Base-by-base conservation (phyloP, 805 yeast species). In the Yamadazyma laniorum region DNA sequence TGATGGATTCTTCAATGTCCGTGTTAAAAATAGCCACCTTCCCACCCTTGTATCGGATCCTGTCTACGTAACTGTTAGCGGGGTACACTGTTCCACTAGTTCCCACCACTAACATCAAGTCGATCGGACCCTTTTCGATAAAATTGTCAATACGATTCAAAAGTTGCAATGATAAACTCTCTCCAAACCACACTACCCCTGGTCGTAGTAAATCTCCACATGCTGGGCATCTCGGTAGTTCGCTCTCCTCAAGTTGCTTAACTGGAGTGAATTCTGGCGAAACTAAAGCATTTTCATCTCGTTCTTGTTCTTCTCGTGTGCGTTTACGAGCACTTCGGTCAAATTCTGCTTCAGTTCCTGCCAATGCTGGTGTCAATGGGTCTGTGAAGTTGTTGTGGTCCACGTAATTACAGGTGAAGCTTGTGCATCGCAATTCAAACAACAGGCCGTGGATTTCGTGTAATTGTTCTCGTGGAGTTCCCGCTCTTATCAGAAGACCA, bases 151-250 rank as follows among this genome's bases (percentile, higher is more conserved):
- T 87, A 29, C 63, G 63, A 43, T 79, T 81, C 40, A 89, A 74
- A 9, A 71, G 73, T 33, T 62, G 62, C 38, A 85, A 58, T 0
- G 95, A 87, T 31, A 89, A 63, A 12, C 88, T 73, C 59, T 89
- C 97, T n/a, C 96, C 96, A 61, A 84, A 87, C 96, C 96, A 89
- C 5, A 88, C 90, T 3, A 89, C 95, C 0, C 93, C 95, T 0
- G 97, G 97, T 16, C 96, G 67, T 41, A 89, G 61, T 9, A 84
- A 55, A 4, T 68, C 71, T n/a, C 65, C 55, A 55, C 97, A 89
- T 8, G 62, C 63, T 0, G 96, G 95, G 56, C 97, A 89, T 27
- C 59, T 72, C 1, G 96, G 96, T 8, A 87, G 67, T 2, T 77
- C 78, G 1, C 59, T 53, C 32, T 62, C 74, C 3, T 68, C 61